Evolutionary conservation across 2,329 filamentous ascomycete genomes (phyloP).

Genomic region (Hymenoscyphus albidus): DNA sequence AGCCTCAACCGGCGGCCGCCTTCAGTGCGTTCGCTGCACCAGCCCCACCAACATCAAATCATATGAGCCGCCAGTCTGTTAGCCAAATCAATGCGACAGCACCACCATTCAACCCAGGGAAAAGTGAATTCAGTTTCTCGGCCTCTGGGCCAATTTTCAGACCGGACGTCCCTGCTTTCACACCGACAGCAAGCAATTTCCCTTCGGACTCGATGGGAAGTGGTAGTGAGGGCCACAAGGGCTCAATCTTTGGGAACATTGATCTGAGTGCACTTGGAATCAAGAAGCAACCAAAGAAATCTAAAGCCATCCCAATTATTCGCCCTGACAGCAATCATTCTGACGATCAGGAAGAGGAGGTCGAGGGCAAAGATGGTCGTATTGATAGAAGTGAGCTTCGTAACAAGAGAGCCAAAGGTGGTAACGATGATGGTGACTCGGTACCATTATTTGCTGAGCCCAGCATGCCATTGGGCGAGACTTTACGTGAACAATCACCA

Average conservation of each 20-base stretch:
- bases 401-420: constrained; percentile 69
- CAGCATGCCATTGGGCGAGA: constrained; percentile 37
- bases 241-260: constrained; percentile 68
- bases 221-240: constrained; percentile 38
- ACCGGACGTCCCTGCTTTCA: constrained; percentile 73
- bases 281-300: constrained; percentile 63
- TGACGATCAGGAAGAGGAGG: constrained; percentile 37
- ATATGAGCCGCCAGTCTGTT: constrained; percentile 30
- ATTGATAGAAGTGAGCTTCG: constrained; percentile 62
- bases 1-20: constrained; percentile 38
- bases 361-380: constrained; percentile 58
- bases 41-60: constrained; percentile 36
- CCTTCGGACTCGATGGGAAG: constrained; percentile 45
- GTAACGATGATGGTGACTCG: constrained; percentile 63
- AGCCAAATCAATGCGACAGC: constrained; percentile 65
- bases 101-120: constrained; percentile 66
- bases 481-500: constrained; percentile 31
- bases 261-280: constrained; percentile 59
- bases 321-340: constrained; percentile 54
- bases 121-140: constrained; percentile 65
- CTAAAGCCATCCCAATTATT: constrained; percentile 81
- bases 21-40: constrained; percentile 28
- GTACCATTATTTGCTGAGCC: constrained; percentile 70
- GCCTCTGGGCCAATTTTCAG: constrained; percentile 65
- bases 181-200: constrained; percentile 49